Base-by-base conservation (phyloP, 768 basidiomycete species). In the Phaeolepiota aurea region DNA sequence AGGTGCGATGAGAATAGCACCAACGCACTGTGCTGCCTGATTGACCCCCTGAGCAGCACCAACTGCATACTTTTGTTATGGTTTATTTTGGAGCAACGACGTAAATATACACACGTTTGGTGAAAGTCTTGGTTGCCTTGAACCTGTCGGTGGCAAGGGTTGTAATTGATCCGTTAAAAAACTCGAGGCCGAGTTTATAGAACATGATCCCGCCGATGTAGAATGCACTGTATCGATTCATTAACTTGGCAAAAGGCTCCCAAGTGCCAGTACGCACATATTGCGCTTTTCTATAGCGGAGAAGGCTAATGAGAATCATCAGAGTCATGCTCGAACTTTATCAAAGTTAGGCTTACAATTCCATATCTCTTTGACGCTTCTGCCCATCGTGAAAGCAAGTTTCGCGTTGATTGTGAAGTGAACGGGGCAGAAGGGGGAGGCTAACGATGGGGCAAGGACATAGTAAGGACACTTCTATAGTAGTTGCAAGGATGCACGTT, bases 131-230 rank as follows among this genome's bases (percentile, higher is more conserved):
- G 7, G 44, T 30, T 5, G 51, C 37, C 12, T 52, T 48, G 45
- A 62, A 62, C 32, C 60, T 50, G 46, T 62, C 59, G n/a, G 55
- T 57, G 20, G 59, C 60, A 0, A 60, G 44, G 20, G 60, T 59
- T 3, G 53, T 55, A 32, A 62, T 60, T 5, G 58, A 60, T 9
- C 60, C 60, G 25, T 62, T 62, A 48, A 60, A 62, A 44, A 60
- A 60, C 42, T 62, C 60, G 13, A 62, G 48, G 15, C 57, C 57
- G 34, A 60, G 48, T 40, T 60, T 62, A 43, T 60, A 59, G 44
- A 50, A 48, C 56, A 59, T 60, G 30, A 59, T 59, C 5, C 60
- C 60, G 5, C 32, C 51, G 40, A 61, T 53, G 38, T 61, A 61
- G 36, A 61, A 46, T 25, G 25, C 43, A 13, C 56, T 54, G n/a